Evolutionary conservation across 768 basidiomycete genomes (phyloP).

Genomic region (Thelephora ganbajun): DNA sequence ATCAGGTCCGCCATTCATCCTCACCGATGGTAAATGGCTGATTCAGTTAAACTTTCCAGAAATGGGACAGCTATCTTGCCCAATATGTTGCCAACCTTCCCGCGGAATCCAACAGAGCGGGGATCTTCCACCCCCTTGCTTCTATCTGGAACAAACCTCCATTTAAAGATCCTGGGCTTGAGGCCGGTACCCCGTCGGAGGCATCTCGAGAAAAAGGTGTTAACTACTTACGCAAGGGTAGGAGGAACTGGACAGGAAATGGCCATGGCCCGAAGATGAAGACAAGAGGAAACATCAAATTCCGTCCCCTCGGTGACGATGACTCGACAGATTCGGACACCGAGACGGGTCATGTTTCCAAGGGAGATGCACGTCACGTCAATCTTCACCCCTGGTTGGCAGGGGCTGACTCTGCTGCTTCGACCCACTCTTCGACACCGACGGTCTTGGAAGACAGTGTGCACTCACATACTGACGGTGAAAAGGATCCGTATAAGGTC

Average conservation of each 20-base stretch:
- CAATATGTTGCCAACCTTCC: slow-evolving; percentile 43
- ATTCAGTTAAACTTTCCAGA: slow-evolving; percentile 21
- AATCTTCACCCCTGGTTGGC: slow-evolving; percentile 6
- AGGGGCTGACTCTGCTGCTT: slow-evolving; percentile 7
- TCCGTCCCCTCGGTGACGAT: slow-evolving; percentile 18
- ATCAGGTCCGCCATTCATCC: slow-evolving; percentile 30
- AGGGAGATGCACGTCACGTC: slow-evolving; percentile 23
- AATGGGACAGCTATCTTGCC: slow-evolving; percentile 57
- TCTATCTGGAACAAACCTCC: slow-evolving; percentile 31
- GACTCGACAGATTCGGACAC: slow-evolving; percentile 10
- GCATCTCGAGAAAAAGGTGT: slow-evolving; percentile 16
- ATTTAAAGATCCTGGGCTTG: slow-evolving; percentile 3
- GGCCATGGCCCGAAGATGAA: slow-evolving; percentile 17
- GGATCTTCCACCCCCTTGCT: slow-evolving; percentile 38
- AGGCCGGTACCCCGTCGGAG: slow-evolving; percentile 2
- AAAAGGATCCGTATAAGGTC: slow-evolving; percentile 11
- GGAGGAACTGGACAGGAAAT: slow-evolving; percentile 1
- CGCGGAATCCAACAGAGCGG: slow-evolving; percentile 30
- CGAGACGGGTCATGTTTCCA: slow-evolving; percentile 33
- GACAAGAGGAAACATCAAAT: slow-evolving; percentile 27
- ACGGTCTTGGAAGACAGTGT: slow-evolving; percentile 12
- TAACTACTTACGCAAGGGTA: slow-evolving; percentile 8
- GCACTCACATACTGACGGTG: slow-evolving; percentile 7
- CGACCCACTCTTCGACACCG: slow-evolving; percentile 9
- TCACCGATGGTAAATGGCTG: not conserved